These are phyloP conservation scores for Spizellomyces punctatus DNA, from an alignment of 192 early-diverging fungal species.

Conservation along the genomic window DNA sequence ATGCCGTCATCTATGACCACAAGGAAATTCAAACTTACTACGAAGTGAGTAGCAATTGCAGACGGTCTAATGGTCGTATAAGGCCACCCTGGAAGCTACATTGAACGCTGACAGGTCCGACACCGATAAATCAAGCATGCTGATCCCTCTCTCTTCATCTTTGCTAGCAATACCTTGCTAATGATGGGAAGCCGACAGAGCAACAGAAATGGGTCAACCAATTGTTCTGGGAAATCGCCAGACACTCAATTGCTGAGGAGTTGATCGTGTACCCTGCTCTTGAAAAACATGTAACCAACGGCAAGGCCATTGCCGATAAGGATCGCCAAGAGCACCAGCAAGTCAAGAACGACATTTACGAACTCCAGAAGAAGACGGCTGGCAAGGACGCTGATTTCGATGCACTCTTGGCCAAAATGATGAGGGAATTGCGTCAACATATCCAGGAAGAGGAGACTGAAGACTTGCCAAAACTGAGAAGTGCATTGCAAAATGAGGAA, in stretches of 20 bases:
- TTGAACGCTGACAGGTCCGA: background rate
- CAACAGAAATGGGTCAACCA: conserved; percentile 32
- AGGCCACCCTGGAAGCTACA: background rate
- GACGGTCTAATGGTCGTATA: background rate
- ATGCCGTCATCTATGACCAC: conserved; percentile 20
- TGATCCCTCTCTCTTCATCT: background rate
- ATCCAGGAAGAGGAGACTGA: conserved; percentile 46
- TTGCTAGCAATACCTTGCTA: conserved; percentile 13
- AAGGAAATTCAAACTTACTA: conserved; percentile 27
- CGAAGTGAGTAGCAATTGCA: background rate
- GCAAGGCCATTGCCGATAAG: conserved; percentile 42
- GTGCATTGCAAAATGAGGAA: background rate
- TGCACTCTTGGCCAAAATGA: conserved; percentile 16
- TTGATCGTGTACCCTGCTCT: conserved; percentile 44
- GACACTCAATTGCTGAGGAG: conserved; percentile 48
- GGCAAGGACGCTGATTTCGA: conserved; percentile 23
- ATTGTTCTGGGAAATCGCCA: conserved; percentile 38
- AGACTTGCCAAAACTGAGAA: conserved; percentile 30
- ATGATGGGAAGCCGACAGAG: conserved; percentile 16
- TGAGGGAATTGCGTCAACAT: conserved; percentile 36
- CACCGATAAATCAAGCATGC: background rate
- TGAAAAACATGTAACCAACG: conserved; percentile 30
- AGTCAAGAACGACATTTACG: conserved; percentile 44
- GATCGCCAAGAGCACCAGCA: conserved; percentile 38
- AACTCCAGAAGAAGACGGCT: conserved; percentile 31